Evolutionary conservation across 1,284 basidiomycete species (phyloP).

Genomic region (Rhodotorula sp.): DNA sequence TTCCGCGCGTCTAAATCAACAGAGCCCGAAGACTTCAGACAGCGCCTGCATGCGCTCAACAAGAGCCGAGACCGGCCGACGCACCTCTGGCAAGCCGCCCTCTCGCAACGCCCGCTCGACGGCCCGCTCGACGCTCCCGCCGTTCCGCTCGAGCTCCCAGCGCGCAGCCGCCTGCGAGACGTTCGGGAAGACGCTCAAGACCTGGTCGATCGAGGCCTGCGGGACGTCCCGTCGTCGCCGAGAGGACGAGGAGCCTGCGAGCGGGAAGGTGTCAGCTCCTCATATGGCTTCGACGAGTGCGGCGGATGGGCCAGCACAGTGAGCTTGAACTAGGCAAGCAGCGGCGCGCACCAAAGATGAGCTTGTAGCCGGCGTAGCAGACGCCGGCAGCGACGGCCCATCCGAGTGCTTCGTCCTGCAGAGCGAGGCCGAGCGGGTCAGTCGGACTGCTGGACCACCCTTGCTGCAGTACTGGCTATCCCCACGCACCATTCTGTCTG

Average conservation of each 20-base stretch:
- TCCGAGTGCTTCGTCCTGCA: constrained; percentile 29
- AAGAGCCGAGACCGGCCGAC: neutral
- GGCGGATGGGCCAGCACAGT: neutral
- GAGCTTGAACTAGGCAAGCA: rapidly evolving
- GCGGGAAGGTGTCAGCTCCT: neutral
- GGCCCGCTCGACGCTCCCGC: constrained; percentile 30
- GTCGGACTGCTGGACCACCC: neutral
- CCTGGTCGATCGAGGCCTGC: constrained; percentile 17
- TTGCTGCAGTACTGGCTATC: no score
- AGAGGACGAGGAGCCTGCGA: constrained; percentile 2
- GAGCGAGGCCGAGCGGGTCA: neutral
- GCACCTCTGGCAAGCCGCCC: constrained; percentile 31
- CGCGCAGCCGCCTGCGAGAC: constrained; percentile 1
- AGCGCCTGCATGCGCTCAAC: no score
- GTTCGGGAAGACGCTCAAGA: constrained; percentile 22
- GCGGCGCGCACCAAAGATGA: constrained; percentile 25
- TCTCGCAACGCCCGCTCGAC: constrained; percentile 31
- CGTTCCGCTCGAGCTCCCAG: constrained; percentile 32
- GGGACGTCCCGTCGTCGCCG: neutral
- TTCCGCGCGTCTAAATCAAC: neutral
- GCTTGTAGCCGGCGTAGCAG: constrained; percentile 23
- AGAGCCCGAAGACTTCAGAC: neutral
- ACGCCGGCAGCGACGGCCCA: constrained; percentile 29
- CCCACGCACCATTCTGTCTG: neutral
- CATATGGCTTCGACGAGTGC: neutral